Base-by-base conservation (phyloP, 1,284 basidiomycete genomes). In the Schizophyllum amplum region DNA sequence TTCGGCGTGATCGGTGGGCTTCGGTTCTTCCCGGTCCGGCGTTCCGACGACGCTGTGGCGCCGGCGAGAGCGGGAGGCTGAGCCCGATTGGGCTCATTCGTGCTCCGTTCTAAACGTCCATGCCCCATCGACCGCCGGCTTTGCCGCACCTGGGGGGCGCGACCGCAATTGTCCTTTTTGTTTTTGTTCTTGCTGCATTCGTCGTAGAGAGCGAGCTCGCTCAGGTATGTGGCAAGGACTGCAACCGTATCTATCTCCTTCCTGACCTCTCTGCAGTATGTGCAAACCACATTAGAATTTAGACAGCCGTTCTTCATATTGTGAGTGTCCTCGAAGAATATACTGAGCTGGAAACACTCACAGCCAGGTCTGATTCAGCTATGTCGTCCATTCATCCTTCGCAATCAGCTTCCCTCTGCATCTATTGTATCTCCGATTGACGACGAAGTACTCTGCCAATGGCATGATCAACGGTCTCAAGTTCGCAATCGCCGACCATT, bases 261-360 rank as follows among this genome's bases (percentile, higher is more conserved):
- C 47, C 47, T 49, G 51, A 50, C 24, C 24, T 47, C 55, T 51
- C 33, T 59, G 20, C 65, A 90, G 86, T 87, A 90, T 72, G 82
- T 92, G 13, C 89, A 92, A 71, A 83, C 83, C 1, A 78, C 72
- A 1, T 72, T 90, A 24, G 78, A 74, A 24, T 93, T 84, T 72
- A 75, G 80, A 53, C 86, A 91, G 55, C 87, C 90, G 1, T 92
- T 83, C 73, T 83, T 92, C 62, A 71, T 91, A 61, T 88, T 92
- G 87, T 90, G 64, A 62, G 81, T 65, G 46, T 13, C 47, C 48
- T 53, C n/a, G 46, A 49, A 7, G 20, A 9, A 47, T n/a, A 24
- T 54, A 51, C 15, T 33, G 27, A 33, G 24, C 51, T 42, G 23
- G 55, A 21, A 20, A 47, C 13, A 24, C 23, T 51, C n/a, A 55